Conservation (phyloP, 2,329 filamentous ascomycete species). For the Penicillium sp. region DNA sequence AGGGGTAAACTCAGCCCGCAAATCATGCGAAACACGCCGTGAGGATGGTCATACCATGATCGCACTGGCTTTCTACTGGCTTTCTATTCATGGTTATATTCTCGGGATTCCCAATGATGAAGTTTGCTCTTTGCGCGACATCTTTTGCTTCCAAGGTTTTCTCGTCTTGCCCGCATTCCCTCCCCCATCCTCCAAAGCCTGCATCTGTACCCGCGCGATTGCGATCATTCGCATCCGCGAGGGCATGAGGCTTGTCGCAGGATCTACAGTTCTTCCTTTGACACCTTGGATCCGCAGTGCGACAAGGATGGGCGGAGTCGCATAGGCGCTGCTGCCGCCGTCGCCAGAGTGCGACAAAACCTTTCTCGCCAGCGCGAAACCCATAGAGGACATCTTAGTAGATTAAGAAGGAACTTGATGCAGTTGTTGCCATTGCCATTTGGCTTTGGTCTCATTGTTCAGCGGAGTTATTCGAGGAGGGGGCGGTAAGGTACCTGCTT, state of each 20-base stretch:
- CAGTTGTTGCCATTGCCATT: background rate
- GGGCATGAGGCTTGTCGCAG: slow-evolving; percentile 13
- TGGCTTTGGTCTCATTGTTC: background rate
- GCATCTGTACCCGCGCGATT: slow-evolving; percentile 3
- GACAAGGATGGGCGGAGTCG: slow-evolving; percentile 16
- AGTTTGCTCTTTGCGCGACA: background rate
- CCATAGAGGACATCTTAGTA: background rate
- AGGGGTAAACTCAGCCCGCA: slow-evolving; percentile 25
- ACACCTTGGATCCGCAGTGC: slow-evolving; percentile 12
- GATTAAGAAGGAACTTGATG: background rate
- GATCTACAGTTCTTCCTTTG: background rate
- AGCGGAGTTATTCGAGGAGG: slow-evolving; percentile 2
- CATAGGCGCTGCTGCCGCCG: slow-evolving; percentile 2
- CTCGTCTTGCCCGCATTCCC: background rate
- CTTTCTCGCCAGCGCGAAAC: background rate
- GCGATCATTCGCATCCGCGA: slow-evolving; percentile 4
- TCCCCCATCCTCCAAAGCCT: background rate
- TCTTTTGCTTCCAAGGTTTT: background rate
- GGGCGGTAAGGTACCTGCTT: slow-evolving; percentile 10
- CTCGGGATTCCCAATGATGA: background rate
- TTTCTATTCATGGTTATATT: background rate
- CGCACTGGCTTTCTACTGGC: background rate
- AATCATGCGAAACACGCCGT: slow-evolving; percentile 24
- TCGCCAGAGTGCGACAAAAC: slow-evolving; percentile 11
- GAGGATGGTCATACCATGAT: slow-evolving; percentile 20